These are phyloP conservation scores for Chytridium lagenaria DNA, from an alignment of 371 early-diverging fungal genomes.

Conservation along the genomic window DNA sequence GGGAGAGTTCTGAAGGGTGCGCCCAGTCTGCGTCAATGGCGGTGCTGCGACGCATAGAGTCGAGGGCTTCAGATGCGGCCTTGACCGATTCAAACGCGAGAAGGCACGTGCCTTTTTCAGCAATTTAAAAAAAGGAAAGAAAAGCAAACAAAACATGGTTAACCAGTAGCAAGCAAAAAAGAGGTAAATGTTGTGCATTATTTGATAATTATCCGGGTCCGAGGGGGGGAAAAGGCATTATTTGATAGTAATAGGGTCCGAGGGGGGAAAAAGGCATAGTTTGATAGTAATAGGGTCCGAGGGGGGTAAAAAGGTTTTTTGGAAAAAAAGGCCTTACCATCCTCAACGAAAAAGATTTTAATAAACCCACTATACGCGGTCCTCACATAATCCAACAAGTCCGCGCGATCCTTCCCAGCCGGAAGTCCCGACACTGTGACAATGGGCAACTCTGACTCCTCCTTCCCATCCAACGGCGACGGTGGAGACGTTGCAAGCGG, in stretches of 20 bases:
- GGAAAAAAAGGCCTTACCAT: neutral
- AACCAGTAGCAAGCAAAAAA: neutral
- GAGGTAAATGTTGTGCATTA: neutral
- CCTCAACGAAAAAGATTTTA: neutral
- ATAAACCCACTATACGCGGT: neutral
- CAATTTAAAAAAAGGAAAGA: neutral
- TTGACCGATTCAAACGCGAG: neutral
- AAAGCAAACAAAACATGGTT: neutral
- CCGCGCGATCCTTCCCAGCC: neutral
- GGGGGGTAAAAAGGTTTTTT: neutral
- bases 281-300: neutral
- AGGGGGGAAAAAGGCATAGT: neutral
- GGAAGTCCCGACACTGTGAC: neutral
- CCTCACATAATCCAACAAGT: conserved; percentile 8
- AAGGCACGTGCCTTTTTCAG: neutral
- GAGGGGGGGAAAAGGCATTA: neutral
- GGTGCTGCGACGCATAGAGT: neutral
- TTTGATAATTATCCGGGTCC: neutral
- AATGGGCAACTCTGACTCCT: neutral
- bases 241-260: neutral
- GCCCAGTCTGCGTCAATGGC: neutral
- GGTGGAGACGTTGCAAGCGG: neutral
- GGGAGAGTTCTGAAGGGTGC: neutral
- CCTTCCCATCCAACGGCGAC: neutral
- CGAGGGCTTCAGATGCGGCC: neutral